Conservation (phyloP, 1,284 basidiomycete genomes). For the Ganoderma sinense region DNA sequence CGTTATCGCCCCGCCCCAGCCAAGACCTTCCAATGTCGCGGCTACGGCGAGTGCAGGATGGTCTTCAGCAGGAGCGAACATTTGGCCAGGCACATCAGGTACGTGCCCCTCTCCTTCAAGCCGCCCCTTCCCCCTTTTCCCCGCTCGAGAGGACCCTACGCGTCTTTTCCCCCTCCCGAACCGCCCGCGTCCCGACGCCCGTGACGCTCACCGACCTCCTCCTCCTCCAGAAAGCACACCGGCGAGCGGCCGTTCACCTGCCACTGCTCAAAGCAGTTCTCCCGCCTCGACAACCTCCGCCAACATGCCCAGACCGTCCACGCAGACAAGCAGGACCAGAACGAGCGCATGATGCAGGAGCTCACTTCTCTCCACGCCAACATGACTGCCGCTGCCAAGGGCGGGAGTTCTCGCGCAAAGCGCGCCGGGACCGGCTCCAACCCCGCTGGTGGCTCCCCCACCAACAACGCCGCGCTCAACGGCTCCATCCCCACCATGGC, state of each 20-base stretch:
- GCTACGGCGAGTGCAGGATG: slow-evolving; percentile 96
- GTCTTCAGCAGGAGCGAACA: slow-evolving; percentile 96
- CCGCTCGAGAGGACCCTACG: slow-evolving; percentile 31
- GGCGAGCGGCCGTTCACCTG: slow-evolving; percentile 96
- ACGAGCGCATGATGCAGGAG: slow-evolving; percentile 92
- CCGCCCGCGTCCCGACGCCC: slow-evolving; percentile 29
- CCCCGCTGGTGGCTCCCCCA: slow-evolving; percentile 29
- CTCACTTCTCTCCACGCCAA: slow-evolving; percentile 87
- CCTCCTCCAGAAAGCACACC: slow-evolving; percentile 85
- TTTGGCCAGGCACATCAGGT: slow-evolving; percentile 94
- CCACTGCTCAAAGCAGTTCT: slow-evolving; percentile 96
- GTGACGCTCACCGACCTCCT: slow-evolving; percentile 23
- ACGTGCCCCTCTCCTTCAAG: slow-evolving; percentile 40
- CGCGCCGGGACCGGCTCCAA: slow-evolving; percentile 39
- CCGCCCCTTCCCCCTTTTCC: slow-evolving; percentile 17
- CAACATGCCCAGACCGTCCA: slow-evolving; percentile 98
- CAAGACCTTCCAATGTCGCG: slow-evolving; percentile 95
- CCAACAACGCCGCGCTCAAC: slow-evolving; percentile 29
- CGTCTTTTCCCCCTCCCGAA: slow-evolving; percentile 13
- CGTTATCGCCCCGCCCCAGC: slow-evolving; percentile 80
- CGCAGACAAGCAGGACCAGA: slow-evolving; percentile 87
- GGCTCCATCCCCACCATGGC: slow-evolving; percentile 43
- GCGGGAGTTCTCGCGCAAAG: slow-evolving; percentile 52
- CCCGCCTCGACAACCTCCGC: slow-evolving; percentile 94
- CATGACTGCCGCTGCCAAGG: slow-evolving; percentile 79